Evolutionary conservation across 2,329 filamentous ascomycete genomes (phyloP).

Genomic region (Calonectria pseudoreteaudii): DNA sequence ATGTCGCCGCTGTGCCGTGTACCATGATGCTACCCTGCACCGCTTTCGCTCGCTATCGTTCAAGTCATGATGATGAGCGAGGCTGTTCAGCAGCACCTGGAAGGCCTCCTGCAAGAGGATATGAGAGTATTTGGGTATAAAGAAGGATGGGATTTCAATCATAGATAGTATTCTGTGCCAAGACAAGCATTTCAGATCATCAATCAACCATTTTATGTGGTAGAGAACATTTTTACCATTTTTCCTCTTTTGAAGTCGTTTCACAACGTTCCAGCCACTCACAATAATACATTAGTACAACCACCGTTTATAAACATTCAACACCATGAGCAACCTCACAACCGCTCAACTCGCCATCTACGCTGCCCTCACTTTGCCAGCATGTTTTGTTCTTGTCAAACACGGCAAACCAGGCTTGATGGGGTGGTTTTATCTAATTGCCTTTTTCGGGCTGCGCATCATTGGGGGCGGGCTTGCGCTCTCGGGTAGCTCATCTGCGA

Average conservation of each 20-base stretch:
- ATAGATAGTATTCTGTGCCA: background rate
- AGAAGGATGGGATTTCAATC: background rate
- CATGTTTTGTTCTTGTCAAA: slow-evolving; percentile 46
- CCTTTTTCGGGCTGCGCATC: slow-evolving; percentile 53
- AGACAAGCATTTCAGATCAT: background rate
- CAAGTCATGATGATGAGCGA: background rate
- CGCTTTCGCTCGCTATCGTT: background rate
- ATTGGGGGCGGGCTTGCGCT: slow-evolving; percentile 47
- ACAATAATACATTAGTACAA: background rate
- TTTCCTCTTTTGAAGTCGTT: background rate
- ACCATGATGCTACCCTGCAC: slow-evolving; percentile 3
- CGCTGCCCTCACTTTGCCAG: slow-evolving; percentile 44
- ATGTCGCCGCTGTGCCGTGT: background rate
- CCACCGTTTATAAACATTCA: background rate
- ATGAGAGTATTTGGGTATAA: background rate
- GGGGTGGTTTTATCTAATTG: slow-evolving; percentile 52
- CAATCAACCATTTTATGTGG: background rate
- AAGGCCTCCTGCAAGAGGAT: slow-evolving; percentile 5
- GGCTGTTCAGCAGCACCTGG: background rate
- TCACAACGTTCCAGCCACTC: background rate
- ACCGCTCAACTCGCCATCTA: slow-evolving; percentile 51
- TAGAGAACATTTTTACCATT: background rate
- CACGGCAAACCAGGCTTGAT: slow-evolving; percentile 51
- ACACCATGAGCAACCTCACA: slow-evolving; percentile 31
- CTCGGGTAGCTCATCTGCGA: slow-evolving; percentile 42